phyloP scores from a whole-genome alignment of 306 rosid genomes.

The Cotoneaster glaucophyllus region DNA sequence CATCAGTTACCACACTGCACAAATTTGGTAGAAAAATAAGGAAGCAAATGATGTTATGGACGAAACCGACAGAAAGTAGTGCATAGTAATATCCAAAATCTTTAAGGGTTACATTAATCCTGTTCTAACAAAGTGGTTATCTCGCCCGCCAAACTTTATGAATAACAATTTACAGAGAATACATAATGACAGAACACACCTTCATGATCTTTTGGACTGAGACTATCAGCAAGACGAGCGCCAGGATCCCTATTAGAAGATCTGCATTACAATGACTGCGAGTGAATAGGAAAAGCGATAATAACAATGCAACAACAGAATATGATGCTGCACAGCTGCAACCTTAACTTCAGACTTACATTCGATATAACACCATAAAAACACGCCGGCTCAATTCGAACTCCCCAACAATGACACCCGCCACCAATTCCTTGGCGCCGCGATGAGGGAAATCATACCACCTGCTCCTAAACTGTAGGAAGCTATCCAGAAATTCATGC shows the following conservation, averaged over 20 bases:
- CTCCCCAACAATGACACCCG: slow-evolving; percentile 93
- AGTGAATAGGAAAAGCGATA: background rate
- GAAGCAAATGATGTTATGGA: background rate
- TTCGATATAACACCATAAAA: slow-evolving; percentile 86
- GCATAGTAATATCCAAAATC: background rate
- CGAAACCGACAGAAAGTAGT: background rate
- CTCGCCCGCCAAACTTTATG: background rate
- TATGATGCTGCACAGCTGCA: background rate
- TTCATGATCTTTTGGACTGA: slow-evolving; percentile 70
- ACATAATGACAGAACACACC: slow-evolving; percentile 40
- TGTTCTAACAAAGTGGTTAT: background rate
- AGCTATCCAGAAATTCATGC: slow-evolving; percentile 86
- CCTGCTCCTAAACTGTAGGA: slow-evolving; percentile 77
- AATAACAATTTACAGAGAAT: background rate
- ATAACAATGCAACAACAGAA: background rate
- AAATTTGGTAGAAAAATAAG: background rate
- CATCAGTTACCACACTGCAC: background rate
- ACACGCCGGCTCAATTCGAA: slow-evolving; percentile 72
- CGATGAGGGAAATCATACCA: slow-evolving; percentile 94
- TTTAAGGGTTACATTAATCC: background rate
- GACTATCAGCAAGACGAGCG: slow-evolving; percentile 62
- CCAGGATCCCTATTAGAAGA: slow-evolving; percentile 91
- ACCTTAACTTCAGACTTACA: slow-evolving; percentile 50
- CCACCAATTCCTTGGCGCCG: slow-evolving; percentile 67
- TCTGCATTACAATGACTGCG: slow-evolving; percentile 31